phyloP scores from a whole-genome alignment of 352 stramenopile species.

The Phytophthora quininea region DNA sequence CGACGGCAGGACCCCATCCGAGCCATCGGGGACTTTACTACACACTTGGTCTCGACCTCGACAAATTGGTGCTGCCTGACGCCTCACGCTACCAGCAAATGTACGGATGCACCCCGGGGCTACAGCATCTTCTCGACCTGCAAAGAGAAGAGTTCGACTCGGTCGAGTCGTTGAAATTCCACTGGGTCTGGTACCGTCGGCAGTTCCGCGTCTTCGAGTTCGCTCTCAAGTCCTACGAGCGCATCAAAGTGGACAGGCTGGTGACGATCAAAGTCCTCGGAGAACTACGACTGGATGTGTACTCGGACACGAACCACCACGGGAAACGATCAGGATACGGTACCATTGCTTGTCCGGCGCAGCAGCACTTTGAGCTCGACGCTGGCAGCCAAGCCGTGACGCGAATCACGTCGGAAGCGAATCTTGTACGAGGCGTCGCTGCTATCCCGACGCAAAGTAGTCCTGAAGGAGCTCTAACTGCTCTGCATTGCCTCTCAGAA shows the following conservation, averaged over 20 bases:
- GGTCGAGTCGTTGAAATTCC: slow-evolving; percentile 38
- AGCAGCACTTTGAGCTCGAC: slow-evolving; percentile 59
- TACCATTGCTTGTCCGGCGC: slow-evolving; percentile 37
- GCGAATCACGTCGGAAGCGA: slow-evolving; percentile 57
- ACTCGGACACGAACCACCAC: slow-evolving; percentile 6
- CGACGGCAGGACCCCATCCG: slow-evolving; percentile 14
- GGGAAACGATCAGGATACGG: slow-evolving; percentile 18
- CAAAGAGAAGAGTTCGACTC: slow-evolving; percentile 50
- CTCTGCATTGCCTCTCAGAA: slow-evolving; percentile 24
- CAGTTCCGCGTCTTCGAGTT: slow-evolving; percentile 52
- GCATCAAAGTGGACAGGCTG: slow-evolving; percentile 33
- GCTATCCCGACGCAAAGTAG: slow-evolving; percentile 15
- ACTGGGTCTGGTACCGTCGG: slow-evolving; percentile 51
- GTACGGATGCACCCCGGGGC: slow-evolving; percentile 26
- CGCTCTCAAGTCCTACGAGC: slow-evolving; percentile 35
- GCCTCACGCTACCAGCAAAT: not conserved
- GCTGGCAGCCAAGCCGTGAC: slow-evolving; percentile 20
- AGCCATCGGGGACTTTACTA: slow-evolving; percentile 39
- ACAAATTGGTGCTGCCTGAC: slow-evolving; percentile 2
- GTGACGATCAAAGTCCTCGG: slow-evolving; percentile 40
- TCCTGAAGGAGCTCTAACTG: slow-evolving; percentile 22
- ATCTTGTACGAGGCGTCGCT: slow-evolving; percentile 39
- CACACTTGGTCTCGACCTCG: slow-evolving; percentile 17
- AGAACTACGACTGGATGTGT: slow-evolving; percentile 29
- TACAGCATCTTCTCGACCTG: slow-evolving; percentile 37